A percentile compares a stretch with the other conserved stretches of the same genome.
phyloP scores from a whole-genome alignment of 2,329 filamentous ascomycete genomes.

The Capronia americana region DNA sequence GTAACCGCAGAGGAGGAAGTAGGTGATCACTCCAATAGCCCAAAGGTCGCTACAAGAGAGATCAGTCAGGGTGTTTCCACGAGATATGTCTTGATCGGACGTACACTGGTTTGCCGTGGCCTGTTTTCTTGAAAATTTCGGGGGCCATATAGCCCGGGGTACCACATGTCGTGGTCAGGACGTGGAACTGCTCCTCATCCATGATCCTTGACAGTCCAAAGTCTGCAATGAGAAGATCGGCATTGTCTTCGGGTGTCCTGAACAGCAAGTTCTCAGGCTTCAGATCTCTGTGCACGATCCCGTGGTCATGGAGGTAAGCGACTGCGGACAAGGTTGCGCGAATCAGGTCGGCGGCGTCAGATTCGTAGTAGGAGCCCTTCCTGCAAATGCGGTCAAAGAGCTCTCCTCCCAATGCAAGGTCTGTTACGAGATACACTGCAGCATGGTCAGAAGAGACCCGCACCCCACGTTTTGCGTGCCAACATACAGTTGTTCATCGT shows the following conservation, averaged over 20 bases:
- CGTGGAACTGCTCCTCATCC: conserved; percentile 98
- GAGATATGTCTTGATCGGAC: conserved; percentile 34
- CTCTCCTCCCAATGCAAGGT: conserved; percentile 93
- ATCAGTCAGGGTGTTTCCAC: background rate
- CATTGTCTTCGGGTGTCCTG: conserved; percentile 95
- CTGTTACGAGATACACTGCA: conserved; percentile 89
- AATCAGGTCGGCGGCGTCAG: conserved; percentile 92
- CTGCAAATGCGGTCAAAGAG: conserved; percentile 98
- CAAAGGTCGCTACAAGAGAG: conserved; percentile 73
- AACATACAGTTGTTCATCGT: conserved; percentile 90
- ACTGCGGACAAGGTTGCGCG: conserved; percentile 95
- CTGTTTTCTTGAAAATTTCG: conserved; percentile 98
- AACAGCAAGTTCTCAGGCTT: conserved; percentile 98
- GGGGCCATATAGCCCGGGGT: conserved; percentile 99
- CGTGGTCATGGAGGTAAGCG: conserved; percentile 96
- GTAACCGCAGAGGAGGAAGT: conserved; percentile 97
- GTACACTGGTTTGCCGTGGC: conserved; percentile 93
- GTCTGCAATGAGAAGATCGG: conserved; percentile 94
- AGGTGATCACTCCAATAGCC: conserved; percentile 98
- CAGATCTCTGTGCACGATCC: conserved; percentile 95
- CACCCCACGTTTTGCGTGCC: background rate
- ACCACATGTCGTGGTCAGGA: conserved; percentile 95
- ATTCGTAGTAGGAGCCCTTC: conserved; percentile 98
- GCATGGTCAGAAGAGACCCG: conserved; percentile 33
- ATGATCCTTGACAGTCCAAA: conserved; percentile 96